Conservation (phyloP, 1,284 basidiomycete genomes). For the Mycena citricolor region DNA sequence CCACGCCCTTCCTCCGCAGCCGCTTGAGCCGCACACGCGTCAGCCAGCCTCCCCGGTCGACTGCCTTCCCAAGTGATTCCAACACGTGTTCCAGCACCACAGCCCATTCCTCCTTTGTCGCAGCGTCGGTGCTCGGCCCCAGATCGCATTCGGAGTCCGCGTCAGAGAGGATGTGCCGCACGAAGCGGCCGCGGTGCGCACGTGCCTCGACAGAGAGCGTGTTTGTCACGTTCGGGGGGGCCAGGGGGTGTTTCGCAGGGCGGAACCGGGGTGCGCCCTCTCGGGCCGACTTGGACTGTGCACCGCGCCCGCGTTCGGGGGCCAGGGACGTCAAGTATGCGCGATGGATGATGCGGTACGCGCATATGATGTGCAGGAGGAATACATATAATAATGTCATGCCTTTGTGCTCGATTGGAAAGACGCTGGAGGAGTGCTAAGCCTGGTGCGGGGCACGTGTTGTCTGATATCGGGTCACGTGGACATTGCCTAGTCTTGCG, state of each 20-base stretch:
- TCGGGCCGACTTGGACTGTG: background rate
- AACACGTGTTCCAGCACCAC: conserved; percentile 39
- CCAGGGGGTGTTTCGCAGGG: conserved; percentile 25
- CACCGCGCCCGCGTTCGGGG: conserved; percentile 4
- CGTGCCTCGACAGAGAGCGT: conserved; percentile 37
- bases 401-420: too few relatives aligned
- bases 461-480: too few relatives aligned
- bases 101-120: conserved; percentile 38
- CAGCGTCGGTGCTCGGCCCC: conserved; percentile 26
- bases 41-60: conserved; percentile 40
- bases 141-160: conserved; percentile 26
- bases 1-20: conserved; percentile 9
- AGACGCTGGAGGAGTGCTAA: too few relatives aligned
- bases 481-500: too few relatives aligned
- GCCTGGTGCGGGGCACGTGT: too few relatives aligned
- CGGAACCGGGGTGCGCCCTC: conserved; percentile 24
- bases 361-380: conserved; percentile 12
- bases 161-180: conserved; percentile 39
- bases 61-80: conserved; percentile 36
- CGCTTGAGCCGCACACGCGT: conserved; percentile 31
- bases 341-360: conserved; percentile 9
- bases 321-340: background rate
- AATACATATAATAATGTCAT: conserved; percentile 11
- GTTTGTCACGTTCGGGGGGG: conserved; percentile 16
- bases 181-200: conserved; percentile 37